Base-by-base conservation (phyloP, 1,284 basidiomycete species). In the Ustilago trichophora region DNA sequence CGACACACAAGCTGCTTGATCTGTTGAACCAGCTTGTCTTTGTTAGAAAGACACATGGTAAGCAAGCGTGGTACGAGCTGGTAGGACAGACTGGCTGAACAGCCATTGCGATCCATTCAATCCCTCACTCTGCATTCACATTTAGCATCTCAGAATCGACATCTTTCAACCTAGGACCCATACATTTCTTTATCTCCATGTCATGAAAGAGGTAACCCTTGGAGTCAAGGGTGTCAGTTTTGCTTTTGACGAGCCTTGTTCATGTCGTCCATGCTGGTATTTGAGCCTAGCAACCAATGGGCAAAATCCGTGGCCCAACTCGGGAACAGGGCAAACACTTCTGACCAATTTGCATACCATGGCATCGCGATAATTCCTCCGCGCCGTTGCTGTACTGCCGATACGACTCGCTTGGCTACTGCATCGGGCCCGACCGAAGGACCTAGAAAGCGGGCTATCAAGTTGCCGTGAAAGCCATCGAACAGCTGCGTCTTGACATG, bases 401-500 rank as follows among this genome's bases (percentile, higher is more conserved):
- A 22, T 5, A 77, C 56, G 16, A 78, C 62, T 4, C 47, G 46
- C 12, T 50, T 35, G 4, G 75, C 75, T 3, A 80, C 73, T 0
- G 29, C 40, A 18, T 67, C 46, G 1, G 68, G 57, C 12, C 70
- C 57, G 0, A 74, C 58, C 12, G 64, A 41, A 0, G 77, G 77
- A 3, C 72, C 64, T 3, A 80, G 43, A 37, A 78, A 78, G 11
- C 64, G 46, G 2, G 71, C 71, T 16, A 75, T 33, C 8, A 31
- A 19, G 25, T 57, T 69, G 33, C 63, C 44, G 1, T 43, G 44
- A 12, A 75, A 29, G 1, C 65, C 67, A 4, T 65, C 48, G 33
- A 80, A 80, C 37, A 80, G 57, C 22, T 47, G 41, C 19, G 78
- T 80, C 9, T 55, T 40, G 33, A 80, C 53, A 22, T 79, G 74